Percentiles rank a stretch among this genome's conserved stretches.
These are phyloP conservation scores for Ilex aquifolium DNA, from an alignment of 257 asterid genomes.

Conservation along the genomic window DNA sequence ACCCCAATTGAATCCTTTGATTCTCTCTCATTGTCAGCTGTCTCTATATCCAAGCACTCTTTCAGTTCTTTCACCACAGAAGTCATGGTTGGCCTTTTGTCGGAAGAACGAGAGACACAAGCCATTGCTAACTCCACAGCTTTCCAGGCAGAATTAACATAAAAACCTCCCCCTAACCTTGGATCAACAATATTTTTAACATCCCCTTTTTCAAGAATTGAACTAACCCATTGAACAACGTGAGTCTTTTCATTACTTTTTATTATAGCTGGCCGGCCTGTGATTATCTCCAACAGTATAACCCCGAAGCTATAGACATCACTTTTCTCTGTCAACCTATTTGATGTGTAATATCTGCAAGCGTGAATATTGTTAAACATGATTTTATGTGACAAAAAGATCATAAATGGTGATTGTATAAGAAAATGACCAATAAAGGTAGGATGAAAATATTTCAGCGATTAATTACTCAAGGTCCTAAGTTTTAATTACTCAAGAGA, in stretches of 20 bases:
- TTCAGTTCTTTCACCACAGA: constrained; percentile 26
- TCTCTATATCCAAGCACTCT: constrained; percentile 17
- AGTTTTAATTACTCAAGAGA: too few species aligned
- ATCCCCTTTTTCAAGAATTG: constrained; percentile 18
- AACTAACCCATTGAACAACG: constrained; percentile 22
- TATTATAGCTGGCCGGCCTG: constrained; percentile 18
- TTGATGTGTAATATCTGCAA: constrained; percentile 7
- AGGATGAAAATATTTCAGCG: too few species aligned
- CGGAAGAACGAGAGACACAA: constrained; percentile 22
- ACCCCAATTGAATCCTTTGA: background rate
- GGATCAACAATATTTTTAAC: constrained; percentile 25
- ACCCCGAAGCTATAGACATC: constrained; percentile 41
- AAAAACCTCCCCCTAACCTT: constrained; percentile 17
- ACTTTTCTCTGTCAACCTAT: constrained; percentile 26
- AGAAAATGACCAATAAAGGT: too few species aligned
- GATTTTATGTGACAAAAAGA: too few species aligned
- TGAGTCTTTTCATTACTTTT: constrained; percentile 10
- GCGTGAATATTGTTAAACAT: too few species aligned
- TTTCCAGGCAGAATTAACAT: constrained; percentile 21
- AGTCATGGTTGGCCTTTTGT: constrained; percentile 33
- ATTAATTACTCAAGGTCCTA: too few species aligned
- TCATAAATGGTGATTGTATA: too few species aligned
- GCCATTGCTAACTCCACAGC: constrained; percentile 33
- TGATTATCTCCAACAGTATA: constrained; percentile 29
- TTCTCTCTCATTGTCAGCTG: background rate